Base-by-base conservation (phyloP, 257 asterid genomes). In the Avicennia marina region DNA sequence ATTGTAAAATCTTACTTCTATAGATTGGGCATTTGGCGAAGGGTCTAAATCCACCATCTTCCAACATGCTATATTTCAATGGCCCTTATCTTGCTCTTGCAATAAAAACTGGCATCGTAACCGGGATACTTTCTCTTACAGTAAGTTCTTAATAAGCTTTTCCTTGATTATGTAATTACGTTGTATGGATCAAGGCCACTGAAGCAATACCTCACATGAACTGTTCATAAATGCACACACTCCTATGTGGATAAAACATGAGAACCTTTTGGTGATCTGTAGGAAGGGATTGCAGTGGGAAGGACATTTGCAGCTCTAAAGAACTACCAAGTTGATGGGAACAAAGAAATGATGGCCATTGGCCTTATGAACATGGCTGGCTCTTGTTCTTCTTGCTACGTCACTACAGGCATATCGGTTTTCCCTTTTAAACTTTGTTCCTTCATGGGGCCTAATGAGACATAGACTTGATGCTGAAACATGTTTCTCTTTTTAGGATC, bases 341-440 rank as follows among this genome's bases (percentile, higher is more conserved):
- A 91, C 80, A 83, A 88, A 77, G 98, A 91, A 80, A 91, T 91
- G 98, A 76, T 88, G 95, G 98, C 96, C 31, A 83, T 91, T 48
- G 98, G 98, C 68, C 72, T 91, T 13, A 91, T 91, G 98, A 91
- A 91, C 70, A 88, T 91, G 85, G 95, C 89, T n/a, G 98, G 98
- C 25, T 91, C 95, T 58, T 88, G 95, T 45, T 81, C 94, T 53
- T 91, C 98, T 0, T 91, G 98, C 67, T 91, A 85, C 36, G 94
- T 91, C 54, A 88, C 98, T 48, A 88, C 96, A n/a, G 97, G 97
- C 79, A 66, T 41, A n/a, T 19, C 8, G 25, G 67, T 17, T 2
- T n/a, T 12, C 26, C 17, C 11, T 12, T 44, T 18, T 16, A 27
- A 20, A 15, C 4, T 26, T 13, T 12, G 0, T 12, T 58, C 16